Conservation (phyloP, 2,329 filamentous ascomycete species). For the Colletotrichum acutatum region DNA sequence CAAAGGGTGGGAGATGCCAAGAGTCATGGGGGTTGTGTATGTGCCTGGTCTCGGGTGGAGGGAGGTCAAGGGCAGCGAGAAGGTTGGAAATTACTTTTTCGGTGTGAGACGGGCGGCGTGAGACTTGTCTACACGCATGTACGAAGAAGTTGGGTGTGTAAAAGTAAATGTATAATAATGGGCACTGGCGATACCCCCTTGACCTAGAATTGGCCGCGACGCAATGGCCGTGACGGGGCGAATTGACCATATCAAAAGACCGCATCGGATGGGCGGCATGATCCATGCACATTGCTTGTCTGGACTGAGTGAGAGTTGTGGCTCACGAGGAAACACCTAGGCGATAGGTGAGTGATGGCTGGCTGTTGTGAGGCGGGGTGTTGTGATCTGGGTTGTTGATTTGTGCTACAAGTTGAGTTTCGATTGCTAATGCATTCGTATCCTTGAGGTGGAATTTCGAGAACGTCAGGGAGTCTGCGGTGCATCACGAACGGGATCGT, state of each 20-base stretch:
- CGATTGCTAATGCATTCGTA: conserved; percentile 9
- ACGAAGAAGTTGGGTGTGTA: neutral
- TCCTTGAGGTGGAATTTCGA: neutral
- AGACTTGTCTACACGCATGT: neutral
- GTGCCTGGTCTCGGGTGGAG: conserved; percentile 92
- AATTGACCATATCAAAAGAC: neutral
- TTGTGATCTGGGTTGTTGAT: neutral
- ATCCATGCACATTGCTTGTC: neutral
- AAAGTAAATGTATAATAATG: conserved; percentile 16
- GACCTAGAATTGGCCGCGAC: neutral
- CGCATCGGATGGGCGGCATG: neutral
- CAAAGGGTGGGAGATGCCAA: conserved; percentile 68
- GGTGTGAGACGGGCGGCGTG: conserved; percentile 68
- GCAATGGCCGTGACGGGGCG: neutral
- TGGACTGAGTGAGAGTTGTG: neutral
- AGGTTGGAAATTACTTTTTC: conserved; percentile 96
- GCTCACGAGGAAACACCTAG: neutral
- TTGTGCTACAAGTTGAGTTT: neutral
- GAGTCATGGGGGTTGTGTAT: conserved; percentile 86
- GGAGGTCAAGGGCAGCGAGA: conserved; percentile 82
- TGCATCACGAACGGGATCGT: neutral
- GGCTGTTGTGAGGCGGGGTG: neutral
- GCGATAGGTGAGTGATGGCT: neutral
- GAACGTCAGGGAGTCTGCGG: neutral
- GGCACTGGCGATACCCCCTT: conserved; percentile 21